Evolutionary conservation across 106 monocot species (phyloP).

Genomic region (Platanthera zijinensis): DNA sequence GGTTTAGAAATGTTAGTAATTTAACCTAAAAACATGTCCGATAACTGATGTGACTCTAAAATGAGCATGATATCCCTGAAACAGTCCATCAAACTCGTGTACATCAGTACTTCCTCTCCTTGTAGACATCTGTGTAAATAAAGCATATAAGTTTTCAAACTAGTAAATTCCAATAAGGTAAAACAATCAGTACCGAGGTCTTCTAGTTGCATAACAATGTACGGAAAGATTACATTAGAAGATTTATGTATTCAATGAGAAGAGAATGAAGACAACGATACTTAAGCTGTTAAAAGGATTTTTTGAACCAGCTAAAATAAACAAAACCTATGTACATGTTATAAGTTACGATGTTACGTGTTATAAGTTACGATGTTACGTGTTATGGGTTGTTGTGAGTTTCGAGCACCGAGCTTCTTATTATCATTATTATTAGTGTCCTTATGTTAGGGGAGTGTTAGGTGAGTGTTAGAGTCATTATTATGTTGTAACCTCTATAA

Average conservation of each 20-base stretch:
- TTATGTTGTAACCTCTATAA: no score
- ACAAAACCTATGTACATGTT: not conserved
- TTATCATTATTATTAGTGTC: no score
- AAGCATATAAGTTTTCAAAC: conserved; percentile 4
- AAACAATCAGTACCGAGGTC: not conserved
- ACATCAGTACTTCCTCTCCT: conserved; percentile 80
- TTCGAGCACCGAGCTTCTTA: no score
- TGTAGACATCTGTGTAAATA: conserved; percentile 57
- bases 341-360: no score
- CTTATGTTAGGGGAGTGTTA: no score
- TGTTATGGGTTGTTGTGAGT: no score
- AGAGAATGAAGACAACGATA: not conserved
- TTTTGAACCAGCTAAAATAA: not conserved
- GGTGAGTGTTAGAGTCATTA: no score
- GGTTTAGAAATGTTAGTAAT: not conserved
- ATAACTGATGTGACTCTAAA: conserved; percentile 94
- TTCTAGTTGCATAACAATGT: not conserved
- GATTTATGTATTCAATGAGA: not conserved
- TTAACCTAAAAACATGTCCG: conserved; percentile 94
- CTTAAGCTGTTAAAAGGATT: not conserved
- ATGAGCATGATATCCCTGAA: conserved; percentile 45
- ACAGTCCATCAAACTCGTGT: conserved; percentile 85
- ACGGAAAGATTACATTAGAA: not conserved
- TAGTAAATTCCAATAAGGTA: not conserved
- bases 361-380: no score